Percentiles rank a stretch among this genome's conserved stretches.
Conservation (phyloP, 257 asterid species). For the Gentiana macrophylla region DNA sequence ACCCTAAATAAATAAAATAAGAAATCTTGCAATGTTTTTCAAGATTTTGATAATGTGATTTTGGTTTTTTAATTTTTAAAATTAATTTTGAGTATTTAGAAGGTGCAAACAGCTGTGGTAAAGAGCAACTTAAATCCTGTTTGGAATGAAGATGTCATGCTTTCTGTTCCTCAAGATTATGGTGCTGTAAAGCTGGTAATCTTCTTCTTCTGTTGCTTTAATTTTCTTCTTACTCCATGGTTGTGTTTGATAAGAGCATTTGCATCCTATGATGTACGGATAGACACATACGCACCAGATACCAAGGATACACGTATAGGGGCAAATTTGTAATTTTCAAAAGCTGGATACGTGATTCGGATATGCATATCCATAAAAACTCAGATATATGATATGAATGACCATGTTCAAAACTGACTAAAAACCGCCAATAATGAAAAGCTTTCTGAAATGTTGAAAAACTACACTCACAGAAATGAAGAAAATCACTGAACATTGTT, state of each 20-base stretch:
- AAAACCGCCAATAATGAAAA: too few species aligned
- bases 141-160: slow-evolving; percentile 95
- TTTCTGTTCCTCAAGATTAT: slow-evolving; percentile 79
- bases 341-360: too few species aligned
- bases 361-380: too few species aligned
- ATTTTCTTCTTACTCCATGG: background rate
- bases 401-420: too few species aligned
- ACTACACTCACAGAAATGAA: too few species aligned
- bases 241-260: background rate
- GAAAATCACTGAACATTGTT: too few species aligned
- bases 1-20: too few species aligned
- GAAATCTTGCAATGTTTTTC: background rate
- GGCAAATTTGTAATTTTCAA: too few species aligned
- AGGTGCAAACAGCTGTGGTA: slow-evolving; percentile 60
- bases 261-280: background rate
- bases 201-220: slow-evolving; percentile 1
- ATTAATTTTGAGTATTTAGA: slow-evolving; percentile 31
- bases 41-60: background rate
- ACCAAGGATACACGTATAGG: too few species aligned
- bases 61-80: background rate
- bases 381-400: too few species aligned
- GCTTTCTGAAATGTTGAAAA: too few species aligned
- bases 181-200: slow-evolving; percentile 77
- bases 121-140: slow-evolving; percentile 87
- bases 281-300: too few species aligned